These are phyloP conservation scores for Thalassiosira ordinaria DNA, from an alignment of 352 stramenopile species.

Conservation along the genomic window DNA sequence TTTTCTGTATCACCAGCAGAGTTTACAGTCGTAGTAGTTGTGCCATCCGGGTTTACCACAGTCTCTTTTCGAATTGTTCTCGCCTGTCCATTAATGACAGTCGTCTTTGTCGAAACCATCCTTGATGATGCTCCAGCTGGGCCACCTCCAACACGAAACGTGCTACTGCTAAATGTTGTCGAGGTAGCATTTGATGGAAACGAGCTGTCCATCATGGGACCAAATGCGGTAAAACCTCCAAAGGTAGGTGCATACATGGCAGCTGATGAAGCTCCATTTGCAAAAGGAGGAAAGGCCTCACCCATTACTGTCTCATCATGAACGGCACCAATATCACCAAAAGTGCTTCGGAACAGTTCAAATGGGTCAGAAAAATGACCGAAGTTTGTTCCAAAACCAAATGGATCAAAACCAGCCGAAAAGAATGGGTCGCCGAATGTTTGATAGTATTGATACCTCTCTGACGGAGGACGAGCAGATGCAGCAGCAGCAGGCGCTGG, in stretches of 20 bases:
- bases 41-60: conserved; percentile 43
- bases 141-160: conserved; percentile 10
- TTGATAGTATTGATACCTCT: background rate
- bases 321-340: conserved; percentile 12
- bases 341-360: conserved; percentile 42
- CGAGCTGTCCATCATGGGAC: conserved; percentile 1
- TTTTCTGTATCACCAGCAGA: conserved; percentile 25
- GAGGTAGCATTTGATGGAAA: conserved; percentile 12
- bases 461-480: background rate
- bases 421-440: conserved; percentile 1
- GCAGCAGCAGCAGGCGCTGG: background rate
- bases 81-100: conserved; percentile 41
- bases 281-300: background rate
- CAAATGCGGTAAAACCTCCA: conserved; percentile 14
- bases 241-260: conserved; percentile 20
- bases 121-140: background rate
- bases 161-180: conserved; percentile 31
- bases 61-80: conserved; percentile 33
- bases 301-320: background rate
- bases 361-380: conserved; percentile 50
- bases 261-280: background rate
- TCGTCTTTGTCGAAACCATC: conserved; percentile 44
- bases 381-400: conserved; percentile 39
- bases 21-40: conserved; percentile 25
- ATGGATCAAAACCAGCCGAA: conserved; percentile 27